phyloP scores from a whole-genome alignment of 2,329 filamentous ascomycete genomes.

The Colletotrichum gigasporum region DNA sequence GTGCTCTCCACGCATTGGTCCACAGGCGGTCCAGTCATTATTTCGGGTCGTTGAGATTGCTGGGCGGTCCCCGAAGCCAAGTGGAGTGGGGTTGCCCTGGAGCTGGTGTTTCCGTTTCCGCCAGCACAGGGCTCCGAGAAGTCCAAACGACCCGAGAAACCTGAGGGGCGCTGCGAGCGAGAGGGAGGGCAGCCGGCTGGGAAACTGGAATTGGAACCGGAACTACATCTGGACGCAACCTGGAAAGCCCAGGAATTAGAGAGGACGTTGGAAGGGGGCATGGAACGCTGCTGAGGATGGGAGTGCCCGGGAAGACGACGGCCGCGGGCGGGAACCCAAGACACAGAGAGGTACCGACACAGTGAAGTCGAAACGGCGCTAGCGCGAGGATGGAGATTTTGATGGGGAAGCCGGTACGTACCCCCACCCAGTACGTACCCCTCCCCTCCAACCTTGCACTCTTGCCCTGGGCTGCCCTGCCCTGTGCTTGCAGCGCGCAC shows the following conservation, averaged over 20 bases:
- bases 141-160: not conserved
- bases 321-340: slow-evolving; percentile 14
- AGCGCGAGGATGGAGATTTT: slow-evolving; percentile 21
- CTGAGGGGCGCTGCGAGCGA: not conserved
- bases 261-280: not conserved
- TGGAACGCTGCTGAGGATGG: too few relatives aligned
- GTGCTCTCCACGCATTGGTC: slow-evolving; percentile 23
- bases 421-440: not conserved
- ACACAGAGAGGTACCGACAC: slow-evolving; percentile 18
- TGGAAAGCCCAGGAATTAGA: not conserved
- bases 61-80: slow-evolving; percentile 12
- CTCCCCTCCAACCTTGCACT: too few relatives aligned
- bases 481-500: too few relatives aligned
- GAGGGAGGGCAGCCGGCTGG: not conserved
- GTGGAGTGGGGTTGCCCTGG: not conserved
- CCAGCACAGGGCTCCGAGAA: not conserved
- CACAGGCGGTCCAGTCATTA: slow-evolving; percentile 21
- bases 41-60: slow-evolving; percentile 22
- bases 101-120: slow-evolving; percentile 1
- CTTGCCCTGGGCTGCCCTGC: too few relatives aligned
- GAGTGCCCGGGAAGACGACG: slow-evolving; percentile 14
- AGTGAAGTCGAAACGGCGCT: slow-evolving; percentile 26
- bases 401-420: slow-evolving; percentile 1
- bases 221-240: too few relatives aligned
- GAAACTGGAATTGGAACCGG: too few relatives aligned